phyloP scores from a whole-genome alignment of 2,329 filamentous ascomycete genomes.

The Pseudogymnoascus sp. region DNA sequence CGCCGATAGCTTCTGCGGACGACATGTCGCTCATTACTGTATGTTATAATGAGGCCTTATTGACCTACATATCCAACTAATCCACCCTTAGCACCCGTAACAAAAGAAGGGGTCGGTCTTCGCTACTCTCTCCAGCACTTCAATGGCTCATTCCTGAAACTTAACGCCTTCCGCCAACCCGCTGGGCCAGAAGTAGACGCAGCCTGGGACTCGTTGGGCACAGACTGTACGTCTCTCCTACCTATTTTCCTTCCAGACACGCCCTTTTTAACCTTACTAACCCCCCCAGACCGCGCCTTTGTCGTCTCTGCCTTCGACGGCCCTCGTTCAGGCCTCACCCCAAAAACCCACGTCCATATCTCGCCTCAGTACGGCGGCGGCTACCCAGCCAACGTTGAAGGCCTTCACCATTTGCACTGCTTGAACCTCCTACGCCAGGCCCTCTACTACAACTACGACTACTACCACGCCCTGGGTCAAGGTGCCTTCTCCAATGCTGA shows the following conservation, averaged over 20 bases:
- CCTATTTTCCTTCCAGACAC: background rate
- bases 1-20: background rate
- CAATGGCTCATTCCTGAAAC: constrained; percentile 46
- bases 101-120: background rate
- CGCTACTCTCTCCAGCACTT: background rate
- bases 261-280: constrained; percentile 8
- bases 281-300: constrained; percentile 31
- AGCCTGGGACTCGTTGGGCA: constrained; percentile 44
- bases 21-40: background rate
- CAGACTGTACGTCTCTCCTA: constrained; percentile 38
- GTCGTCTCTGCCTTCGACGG: constrained; percentile 36
- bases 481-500: constrained; percentile 44
- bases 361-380: constrained; percentile 45
- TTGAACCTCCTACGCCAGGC: constrained; percentile 47
- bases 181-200: constrained; percentile 44
- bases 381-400: constrained; percentile 42
- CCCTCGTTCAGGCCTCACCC: constrained; percentile 35
- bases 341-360: constrained; percentile 43
- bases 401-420: constrained; percentile 44
- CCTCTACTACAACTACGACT: constrained; percentile 46
- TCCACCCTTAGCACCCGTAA: background rate
- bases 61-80: background rate
- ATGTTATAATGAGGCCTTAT: background rate
- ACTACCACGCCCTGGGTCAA: constrained; percentile 39
- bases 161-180: constrained; percentile 42